A percentile compares a stretch with the other conserved stretches of the same genome.
Evolutionary conservation across 768 basidiomycete genomes (phyloP).

Genomic region (Rhizopogon vinicolor): DNA sequence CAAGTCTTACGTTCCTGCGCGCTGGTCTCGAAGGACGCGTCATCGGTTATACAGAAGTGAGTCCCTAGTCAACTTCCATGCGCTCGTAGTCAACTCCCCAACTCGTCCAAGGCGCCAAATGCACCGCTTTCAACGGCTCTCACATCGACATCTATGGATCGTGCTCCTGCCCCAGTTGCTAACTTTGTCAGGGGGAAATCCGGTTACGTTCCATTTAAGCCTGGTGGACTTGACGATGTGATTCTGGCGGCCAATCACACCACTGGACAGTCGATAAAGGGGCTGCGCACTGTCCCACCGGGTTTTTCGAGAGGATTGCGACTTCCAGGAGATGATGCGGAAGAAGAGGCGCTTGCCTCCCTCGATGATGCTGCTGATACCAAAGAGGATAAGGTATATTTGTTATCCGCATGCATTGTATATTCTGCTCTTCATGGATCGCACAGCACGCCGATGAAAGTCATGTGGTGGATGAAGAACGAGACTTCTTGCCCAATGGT

Average conservation of each 20-base stretch:
- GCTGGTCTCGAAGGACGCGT: slow-evolving; percentile 77
- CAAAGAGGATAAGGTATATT: slow-evolving; percentile 13
- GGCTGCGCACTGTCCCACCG: slow-evolving; percentile 70
- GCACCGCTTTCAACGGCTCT: slow-evolving; percentile 60
- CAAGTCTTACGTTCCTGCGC: slow-evolving; percentile 67
- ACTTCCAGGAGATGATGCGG: slow-evolving; percentile 53
- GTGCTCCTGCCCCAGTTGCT: slow-evolving; percentile 73
- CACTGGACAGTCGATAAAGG: slow-evolving; percentile 33
- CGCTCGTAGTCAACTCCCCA: background rate
- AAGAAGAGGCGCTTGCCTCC: slow-evolving; percentile 37
- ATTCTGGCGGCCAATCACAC: slow-evolving; percentile 26
- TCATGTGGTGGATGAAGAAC: slow-evolving; percentile 15
- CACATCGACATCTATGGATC: slow-evolving; percentile 80
- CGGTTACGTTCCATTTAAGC: slow-evolving; percentile 89
- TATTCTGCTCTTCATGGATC: slow-evolving; percentile 20
- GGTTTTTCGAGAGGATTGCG: slow-evolving; percentile 79
- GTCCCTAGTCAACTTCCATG: slow-evolving; percentile 10
- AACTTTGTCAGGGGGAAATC: slow-evolving; percentile 94
- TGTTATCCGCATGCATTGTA: slow-evolving; percentile 1
- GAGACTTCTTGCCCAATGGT: slow-evolving; percentile 11
- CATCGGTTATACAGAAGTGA: slow-evolving; percentile 77
- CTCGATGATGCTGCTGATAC: slow-evolving; percentile 17
- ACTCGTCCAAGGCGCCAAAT: slow-evolving; percentile 44
- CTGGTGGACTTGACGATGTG: slow-evolving; percentile 83
- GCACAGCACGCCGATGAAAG: slow-evolving; percentile 14